Evolutionary conservation across 805 yeast genomes (phyloP).

Genomic region (Candida patagonica): DNA sequence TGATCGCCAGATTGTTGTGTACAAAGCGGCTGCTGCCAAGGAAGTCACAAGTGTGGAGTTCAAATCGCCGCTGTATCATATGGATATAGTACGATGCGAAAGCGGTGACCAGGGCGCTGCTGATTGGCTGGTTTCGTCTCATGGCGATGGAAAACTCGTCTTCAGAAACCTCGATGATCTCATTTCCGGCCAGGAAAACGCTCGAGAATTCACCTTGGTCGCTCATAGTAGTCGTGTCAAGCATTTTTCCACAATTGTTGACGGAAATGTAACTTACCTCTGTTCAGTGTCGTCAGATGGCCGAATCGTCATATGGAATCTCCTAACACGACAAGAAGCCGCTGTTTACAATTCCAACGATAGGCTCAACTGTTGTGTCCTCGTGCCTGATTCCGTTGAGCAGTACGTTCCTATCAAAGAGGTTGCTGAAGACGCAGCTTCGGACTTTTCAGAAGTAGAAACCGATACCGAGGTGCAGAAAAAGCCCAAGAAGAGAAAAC

Average conservation of each 20-base stretch:
- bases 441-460: conserved; percentile 16
- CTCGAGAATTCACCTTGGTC: conserved; percentile 33
- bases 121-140: conserved; percentile 51
- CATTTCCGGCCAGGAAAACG: conserved; percentile 15
- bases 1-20: conserved; percentile 53
- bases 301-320: conserved; percentile 83
- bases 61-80: conserved; percentile 51
- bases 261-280: conserved; percentile 42
- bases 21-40: conserved; percentile 53
- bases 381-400: conserved; percentile 66
- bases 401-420: conserved; percentile 59
- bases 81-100: conserved; percentile 40
- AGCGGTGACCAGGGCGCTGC: conserved; percentile 37
- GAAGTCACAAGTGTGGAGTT: conserved; percentile 40
- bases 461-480: conserved; percentile 19
- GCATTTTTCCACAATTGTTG: conserved; percentile 44
- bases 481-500: conserved; percentile 14
- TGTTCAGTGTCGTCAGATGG: conserved; percentile 91
- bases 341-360: conserved; percentile 90
- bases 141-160: conserved; percentile 59
- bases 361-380: conserved; percentile 75
- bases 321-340: conserved; percentile 57
- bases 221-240: conserved; percentile 87
- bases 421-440: conserved; percentile 65
- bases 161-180: conserved; percentile 40